A percentile compares a stretch with the other conserved stretches of the same genome.
phyloP scores from a whole-genome alignment of 2,329 filamentous ascomycete species.

The Blumeria hordei region DNA sequence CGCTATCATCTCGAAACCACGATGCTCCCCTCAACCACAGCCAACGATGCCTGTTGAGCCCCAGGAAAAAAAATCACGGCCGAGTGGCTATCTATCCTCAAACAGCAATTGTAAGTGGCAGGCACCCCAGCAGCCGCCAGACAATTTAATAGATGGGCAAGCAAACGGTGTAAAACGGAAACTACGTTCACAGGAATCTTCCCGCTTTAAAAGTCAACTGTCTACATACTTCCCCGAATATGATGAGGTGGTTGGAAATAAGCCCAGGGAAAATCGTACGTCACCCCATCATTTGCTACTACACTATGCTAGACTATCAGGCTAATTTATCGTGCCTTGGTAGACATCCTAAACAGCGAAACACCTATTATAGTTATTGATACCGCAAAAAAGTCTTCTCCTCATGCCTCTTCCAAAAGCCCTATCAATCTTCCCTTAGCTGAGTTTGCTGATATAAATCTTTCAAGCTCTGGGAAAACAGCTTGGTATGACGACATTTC shows the following conservation, averaged over 20 bases:
- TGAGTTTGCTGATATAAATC: slow-evolving; percentile 29
- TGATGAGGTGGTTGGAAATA: slow-evolving; percentile 77
- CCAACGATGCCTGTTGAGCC: no score
- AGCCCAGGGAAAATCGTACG: slow-evolving; percentile 54
- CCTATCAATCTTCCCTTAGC: not conserved
- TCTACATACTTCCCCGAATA: slow-evolving; percentile 83
- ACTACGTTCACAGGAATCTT: slow-evolving; percentile 65
- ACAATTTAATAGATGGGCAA: no score
- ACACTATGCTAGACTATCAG: slow-evolving; percentile 5
- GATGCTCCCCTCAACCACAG: no score
- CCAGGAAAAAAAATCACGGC: no score
- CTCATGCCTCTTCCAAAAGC: slow-evolving; percentile 5
- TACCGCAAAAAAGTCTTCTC: slow-evolving; percentile 15
- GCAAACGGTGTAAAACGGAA: slow-evolving; percentile 29
- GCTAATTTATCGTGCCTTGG: not conserved
- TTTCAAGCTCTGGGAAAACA: slow-evolving; percentile 29
- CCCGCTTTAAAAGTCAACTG: slow-evolving; percentile 74
- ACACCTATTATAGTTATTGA: slow-evolving; percentile 52
- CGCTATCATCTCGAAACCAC: no score
- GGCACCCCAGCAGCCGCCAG: no score
- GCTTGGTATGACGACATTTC: slow-evolving; percentile 23
- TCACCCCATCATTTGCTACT: slow-evolving; percentile 5
- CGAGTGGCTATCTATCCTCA: no score
- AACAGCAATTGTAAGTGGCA: no score
- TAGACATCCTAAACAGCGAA: slow-evolving; percentile 49